Base-by-base conservation (phyloP, 805 yeast species). In the Barnettozyma californica region DNA sequence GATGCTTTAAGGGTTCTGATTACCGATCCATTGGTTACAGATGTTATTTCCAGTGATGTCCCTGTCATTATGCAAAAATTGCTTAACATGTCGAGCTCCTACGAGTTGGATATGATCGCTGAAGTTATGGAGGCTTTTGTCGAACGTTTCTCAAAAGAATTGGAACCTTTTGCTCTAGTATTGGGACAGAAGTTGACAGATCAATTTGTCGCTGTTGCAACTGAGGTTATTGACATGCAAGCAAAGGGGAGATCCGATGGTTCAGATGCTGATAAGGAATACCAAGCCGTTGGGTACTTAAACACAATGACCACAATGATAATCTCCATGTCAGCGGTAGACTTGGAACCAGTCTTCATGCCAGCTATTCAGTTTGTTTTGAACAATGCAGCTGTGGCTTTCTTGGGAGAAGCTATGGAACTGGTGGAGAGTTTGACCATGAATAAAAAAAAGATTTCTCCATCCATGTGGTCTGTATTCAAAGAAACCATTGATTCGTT, bases 71-170 rank as follows among this genome's bases (percentile, higher is more conserved):
- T 94, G 85, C 87, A 88, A 53, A 83, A 79, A 55, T 69, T 94
- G 48, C 71, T 94, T 56, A 80, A 78, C 35, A 67, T 94, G 38
- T 84, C 95, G 7, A 83, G 86, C 62, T 79, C 81, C 47, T 83
- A 89, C 57, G 99, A 94, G 60, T 78, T 84, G 53, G 99, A 95
- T 60, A 77, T 88, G 34, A 73, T 94, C 20, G 79, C 95, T 8
- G 85, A 82, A 43, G 96, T 92, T n/a, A 89, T 94, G 83, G 98
- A 94, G 68, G 90, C 89, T 48, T 88, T 94, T 63, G 97, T 94
- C 31, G 96, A 90, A 60, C 76, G 79, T 51, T 95, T 87, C 66
- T 77, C 96, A 2, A 84, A 80, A 48, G 95, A 92, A 66, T 73
- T 94, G 53, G 88, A 90, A 44, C 97, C 98, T 18, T 92, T 87